phyloP scores from a whole-genome alignment of 371 early-diverging fungal genomes.

The Mortierella sp. region DNA sequence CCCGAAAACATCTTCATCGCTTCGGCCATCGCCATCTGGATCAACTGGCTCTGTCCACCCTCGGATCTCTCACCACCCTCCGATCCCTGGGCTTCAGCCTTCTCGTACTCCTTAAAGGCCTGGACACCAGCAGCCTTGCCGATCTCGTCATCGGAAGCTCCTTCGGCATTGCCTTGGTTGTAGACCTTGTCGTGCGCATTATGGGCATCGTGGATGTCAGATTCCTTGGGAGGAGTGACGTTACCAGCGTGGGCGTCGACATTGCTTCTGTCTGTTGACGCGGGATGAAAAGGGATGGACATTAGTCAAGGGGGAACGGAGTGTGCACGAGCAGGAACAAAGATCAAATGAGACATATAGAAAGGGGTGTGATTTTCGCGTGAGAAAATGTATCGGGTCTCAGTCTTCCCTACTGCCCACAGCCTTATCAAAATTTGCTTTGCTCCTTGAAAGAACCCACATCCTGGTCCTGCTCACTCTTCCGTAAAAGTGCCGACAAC shows the following conservation, averaged over 20 bases:
- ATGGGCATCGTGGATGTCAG: conserved; percentile 28
- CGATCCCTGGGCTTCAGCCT: background rate
- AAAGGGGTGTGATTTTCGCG: background rate
- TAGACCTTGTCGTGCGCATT: conserved; percentile 46
- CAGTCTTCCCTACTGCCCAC: too few species aligned
- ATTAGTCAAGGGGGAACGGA: background rate
- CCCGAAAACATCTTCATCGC: conserved; percentile 61
- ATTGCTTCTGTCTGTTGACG: conserved; percentile 15
- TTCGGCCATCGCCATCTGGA: conserved; percentile 65
- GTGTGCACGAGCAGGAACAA: too few species aligned
- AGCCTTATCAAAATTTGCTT: too few species aligned
- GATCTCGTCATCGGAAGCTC: conserved; percentile 56
- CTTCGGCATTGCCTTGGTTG: conserved; percentile 25
- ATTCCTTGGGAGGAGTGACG: conserved; percentile 19
- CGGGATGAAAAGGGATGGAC: background rate
- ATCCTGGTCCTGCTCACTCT: too few species aligned
- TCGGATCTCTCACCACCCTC: conserved; percentile 24
- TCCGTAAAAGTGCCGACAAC: too few species aligned
- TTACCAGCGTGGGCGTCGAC: too few species aligned
- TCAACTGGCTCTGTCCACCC: conserved; percentile 56
- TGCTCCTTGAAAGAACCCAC: too few species aligned
- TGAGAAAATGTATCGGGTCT: conserved; percentile 25
- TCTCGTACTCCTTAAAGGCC: conserved; percentile 56
- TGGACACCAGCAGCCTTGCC: conserved; percentile 67
- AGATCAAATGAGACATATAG: background rate